Percentiles rank a stretch among this genome's conserved stretches.
These are phyloP conservation scores for Hygrocybe punicea DNA, from an alignment of 768 basidiomycete species.

Conservation along the genomic window DNA sequence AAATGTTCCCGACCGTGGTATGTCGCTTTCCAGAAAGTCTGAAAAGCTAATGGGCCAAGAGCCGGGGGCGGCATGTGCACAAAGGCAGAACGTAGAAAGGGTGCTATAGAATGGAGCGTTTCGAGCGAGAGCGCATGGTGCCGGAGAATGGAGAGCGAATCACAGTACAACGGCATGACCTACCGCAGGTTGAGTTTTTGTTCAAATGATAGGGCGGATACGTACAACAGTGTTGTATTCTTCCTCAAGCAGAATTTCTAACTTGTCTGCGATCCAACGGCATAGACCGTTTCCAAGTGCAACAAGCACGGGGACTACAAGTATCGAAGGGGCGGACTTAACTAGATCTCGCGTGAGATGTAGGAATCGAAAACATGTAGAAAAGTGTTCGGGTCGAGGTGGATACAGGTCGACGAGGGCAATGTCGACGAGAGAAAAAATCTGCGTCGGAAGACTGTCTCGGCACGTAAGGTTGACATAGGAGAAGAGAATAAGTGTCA, in stretches of 20 bases:
- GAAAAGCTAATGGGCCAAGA: slow-evolving; percentile 51
- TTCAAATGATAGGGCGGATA: slow-evolving; percentile 3
- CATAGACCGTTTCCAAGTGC: slow-evolving; percentile 39
- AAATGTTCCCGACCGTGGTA: slow-evolving; percentile 46
- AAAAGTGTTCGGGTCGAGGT: slow-evolving; percentile 24
- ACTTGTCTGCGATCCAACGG: slow-evolving; percentile 53
- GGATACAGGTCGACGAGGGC: slow-evolving; percentile 37
- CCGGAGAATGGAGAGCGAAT: slow-evolving; percentile 40
- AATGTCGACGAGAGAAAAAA: slow-evolving; percentile 30
- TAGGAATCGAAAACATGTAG: slow-evolving; percentile 38
- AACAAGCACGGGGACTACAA: slow-evolving; percentile 36
- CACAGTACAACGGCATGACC: slow-evolving; percentile 44
- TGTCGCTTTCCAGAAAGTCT: slow-evolving; percentile 55
- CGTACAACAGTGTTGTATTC: slow-evolving; percentile 51
- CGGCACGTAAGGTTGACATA: slow-evolving; percentile 19
- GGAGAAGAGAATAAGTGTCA: slow-evolving; percentile 21
- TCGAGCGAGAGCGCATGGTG: slow-evolving; percentile 38
- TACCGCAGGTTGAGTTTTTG: slow-evolving; percentile 9
- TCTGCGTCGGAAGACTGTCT: slow-evolving; percentile 15
- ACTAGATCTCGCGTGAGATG: slow-evolving; percentile 34
- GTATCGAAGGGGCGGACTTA: slow-evolving; percentile 19
- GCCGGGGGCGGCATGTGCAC: slow-evolving; percentile 44
- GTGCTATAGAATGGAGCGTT: slow-evolving; percentile 40
- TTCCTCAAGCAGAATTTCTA: slow-evolving; percentile 36
- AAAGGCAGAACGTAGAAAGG: slow-evolving; percentile 52